Base-by-base conservation (phyloP, 2,329 filamentous ascomycete species). In the Diplodia sapinea region DNA sequence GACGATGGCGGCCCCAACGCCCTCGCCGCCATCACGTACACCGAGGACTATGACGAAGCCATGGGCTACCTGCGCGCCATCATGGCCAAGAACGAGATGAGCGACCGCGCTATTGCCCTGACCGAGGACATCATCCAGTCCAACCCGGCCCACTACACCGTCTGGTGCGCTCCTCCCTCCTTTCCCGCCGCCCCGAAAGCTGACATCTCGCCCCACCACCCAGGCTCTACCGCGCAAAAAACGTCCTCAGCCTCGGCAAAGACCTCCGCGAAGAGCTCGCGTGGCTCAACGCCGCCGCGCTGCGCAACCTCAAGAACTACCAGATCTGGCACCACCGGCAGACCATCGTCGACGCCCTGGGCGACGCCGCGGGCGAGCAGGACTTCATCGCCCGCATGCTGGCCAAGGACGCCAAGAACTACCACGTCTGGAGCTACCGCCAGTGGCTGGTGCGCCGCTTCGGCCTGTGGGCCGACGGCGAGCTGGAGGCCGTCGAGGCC, bases 71-170 rank as follows among this genome's bases (percentile, higher is more conserved):
- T 99, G 65, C 91, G 95, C 69, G 94, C 95, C 69, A 87, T 97
- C 72, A 99, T 99, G 94, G 91, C 92, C 15, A 84, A 83, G 57
- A 91, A 96, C 76, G 95, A 99, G 79, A 86, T 90, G 82, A 93
- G 91, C 29, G 86, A 89, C 26, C 87, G 95, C 57, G 91, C 89
- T 43, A 85, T 99, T 52, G 86, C 84, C 38, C 87, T 99, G 70
- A 99, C 95, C 4, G 90, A 93, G 76, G 89, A 94, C 79, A 89
- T 99, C 76, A 98, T 99, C 76, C 84, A 85, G 69, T 89, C 97
- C 86, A 99, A 99, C 79, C 92, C 95, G 17, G 94, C 95, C 0
- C 95, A 99, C 82, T 99, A 99, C 82, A 99, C 95, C 17, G 94
- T 98, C 70, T 99, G 95, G 95, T 87, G 75, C 70, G 81, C 75